A percentile compares a stretch with the other conserved stretches of the same genome.
Evolutionary conservation across 2,329 filamentous ascomycete genomes (phyloP).

Genomic region (Fusarium tricinctum): DNA sequence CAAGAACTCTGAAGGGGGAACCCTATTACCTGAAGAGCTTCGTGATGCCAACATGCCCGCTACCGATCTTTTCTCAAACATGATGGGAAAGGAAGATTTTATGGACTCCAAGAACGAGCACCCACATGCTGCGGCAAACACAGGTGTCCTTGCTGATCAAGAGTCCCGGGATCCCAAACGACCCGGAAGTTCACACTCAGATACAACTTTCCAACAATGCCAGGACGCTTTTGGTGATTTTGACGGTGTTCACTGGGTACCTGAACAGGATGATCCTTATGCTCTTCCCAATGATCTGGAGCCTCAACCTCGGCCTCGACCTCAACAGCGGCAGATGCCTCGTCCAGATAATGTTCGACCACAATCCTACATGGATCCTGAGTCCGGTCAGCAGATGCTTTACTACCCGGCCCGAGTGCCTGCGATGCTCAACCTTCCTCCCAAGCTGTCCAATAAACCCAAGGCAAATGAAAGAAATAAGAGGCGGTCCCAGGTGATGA

Average conservation of each 20-base stretch:
- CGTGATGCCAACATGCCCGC: constrained; percentile 52
- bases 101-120: constrained; percentile 24
- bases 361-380: constrained; percentile 72
- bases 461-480: constrained; percentile 74
- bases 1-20: constrained; percentile 57
- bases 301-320: constrained; percentile 32
- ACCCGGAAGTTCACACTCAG: constrained; percentile 65
- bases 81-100: constrained; percentile 51
- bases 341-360: constrained; percentile 56
- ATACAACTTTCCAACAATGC: constrained; percentile 74
- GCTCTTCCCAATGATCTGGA: constrained; percentile 35
- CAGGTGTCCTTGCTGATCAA: constrained; percentile 31
- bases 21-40: constrained; percentile 56
- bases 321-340: constrained; percentile 48
- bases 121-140: constrained; percentile 23
- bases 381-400: constrained; percentile 84
- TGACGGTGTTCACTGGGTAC: constrained; percentile 81
- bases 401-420: constrained; percentile 97
- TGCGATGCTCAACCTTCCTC: constrained; percentile 91
- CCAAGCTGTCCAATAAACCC: constrained; percentile 83
- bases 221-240: constrained; percentile 82
- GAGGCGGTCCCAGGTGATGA: constrained; percentile 80
- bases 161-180: constrained; percentile 43
- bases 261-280: constrained; percentile 59
- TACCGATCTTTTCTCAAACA: constrained; percentile 54